Percentiles rank a stretch among this genome's conserved stretches.
Conservation (phyloP, 768 basidiomycete species). For the Neoboletus subvelutipes region DNA sequence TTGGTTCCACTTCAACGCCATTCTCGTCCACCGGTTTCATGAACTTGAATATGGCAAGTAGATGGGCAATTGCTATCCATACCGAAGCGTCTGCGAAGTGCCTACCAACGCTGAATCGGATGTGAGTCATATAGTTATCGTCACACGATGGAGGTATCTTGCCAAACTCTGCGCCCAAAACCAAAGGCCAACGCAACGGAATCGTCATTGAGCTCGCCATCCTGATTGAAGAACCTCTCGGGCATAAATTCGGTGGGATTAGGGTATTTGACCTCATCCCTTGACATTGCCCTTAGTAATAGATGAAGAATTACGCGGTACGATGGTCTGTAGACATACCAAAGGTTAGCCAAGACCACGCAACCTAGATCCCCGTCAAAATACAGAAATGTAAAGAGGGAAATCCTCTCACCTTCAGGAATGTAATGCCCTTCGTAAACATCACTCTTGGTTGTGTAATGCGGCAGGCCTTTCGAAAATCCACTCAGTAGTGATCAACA, state of each 20-base stretch:
- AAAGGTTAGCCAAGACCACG: conserved; percentile 31
- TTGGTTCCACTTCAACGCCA: conserved; percentile 26
- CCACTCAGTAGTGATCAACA: neutral
- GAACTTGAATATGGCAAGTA: conserved; percentile 31
- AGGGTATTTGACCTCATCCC: conserved; percentile 26
- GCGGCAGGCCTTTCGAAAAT: conserved; percentile 26
- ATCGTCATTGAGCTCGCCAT: conserved; percentile 28
- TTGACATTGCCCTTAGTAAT: conserved; percentile 29
- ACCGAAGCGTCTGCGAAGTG: conserved; percentile 33
- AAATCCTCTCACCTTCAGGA: conserved; percentile 23
- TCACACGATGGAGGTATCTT: neutral
- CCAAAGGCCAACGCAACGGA: conserved; percentile 25
- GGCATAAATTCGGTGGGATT: conserved; percentile 29
- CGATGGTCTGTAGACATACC: conserved; percentile 14
- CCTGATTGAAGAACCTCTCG: conserved; percentile 26
- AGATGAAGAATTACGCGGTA: conserved; percentile 4
- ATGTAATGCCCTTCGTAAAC: conserved; percentile 28
- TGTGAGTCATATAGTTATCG: conserved; percentile 1
- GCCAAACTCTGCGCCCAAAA: conserved; percentile 32
- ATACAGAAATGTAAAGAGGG: neutral
- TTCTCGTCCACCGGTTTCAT: conserved; percentile 28
- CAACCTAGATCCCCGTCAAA: conserved; percentile 26
- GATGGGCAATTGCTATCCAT: conserved; percentile 33
- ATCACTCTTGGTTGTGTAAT: conserved; percentile 26
- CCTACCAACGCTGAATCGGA: conserved; percentile 23